These are phyloP conservation scores for Trichophyton simii DNA, from an alignment of 2,329 filamentous ascomycete species.

Conservation along the genomic window DNA sequence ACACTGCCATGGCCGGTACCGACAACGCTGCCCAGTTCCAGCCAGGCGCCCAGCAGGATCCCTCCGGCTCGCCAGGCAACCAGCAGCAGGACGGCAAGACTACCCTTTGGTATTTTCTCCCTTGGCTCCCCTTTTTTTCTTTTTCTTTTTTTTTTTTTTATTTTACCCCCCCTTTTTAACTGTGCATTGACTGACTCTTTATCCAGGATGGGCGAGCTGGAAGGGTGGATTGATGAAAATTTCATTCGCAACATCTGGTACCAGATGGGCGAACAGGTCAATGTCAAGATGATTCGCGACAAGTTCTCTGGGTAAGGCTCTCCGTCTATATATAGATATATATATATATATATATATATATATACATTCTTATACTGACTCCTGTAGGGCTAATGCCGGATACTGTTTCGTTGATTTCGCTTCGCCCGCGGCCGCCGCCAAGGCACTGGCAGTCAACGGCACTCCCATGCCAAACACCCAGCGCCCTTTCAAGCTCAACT, in stretches of 20 bases:
- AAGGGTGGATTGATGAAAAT: conserved; percentile 98
- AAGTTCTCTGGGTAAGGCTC: conserved; percentile 78
- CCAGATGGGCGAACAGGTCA: conserved; percentile 83
- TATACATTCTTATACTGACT: conserved; percentile 14
- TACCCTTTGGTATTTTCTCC: conserved; percentile 39
- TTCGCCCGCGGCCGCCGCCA: conserved; percentile 69
- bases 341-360: background rate
- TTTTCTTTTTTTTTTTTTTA: no score
- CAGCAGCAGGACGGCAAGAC: conserved; percentile 45
- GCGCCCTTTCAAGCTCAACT: conserved; percentile 97
- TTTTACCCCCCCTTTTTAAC: no score
- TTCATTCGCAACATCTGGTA: conserved; percentile 95
- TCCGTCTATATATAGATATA: background rate
- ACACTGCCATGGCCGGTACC: conserved; percentile 42
- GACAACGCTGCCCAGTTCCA: conserved; percentile 43
- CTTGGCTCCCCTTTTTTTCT: background rate
- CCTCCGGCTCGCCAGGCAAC: conserved; percentile 31
- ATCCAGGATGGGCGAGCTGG: conserved; percentile 91
- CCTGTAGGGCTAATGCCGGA: conserved; percentile 67
- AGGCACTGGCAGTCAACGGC: conserved; percentile 83
- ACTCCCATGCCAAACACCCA: conserved; percentile 83
- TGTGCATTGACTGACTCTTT: background rate
- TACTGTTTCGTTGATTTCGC: conserved; percentile 97
- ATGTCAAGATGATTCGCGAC: conserved; percentile 99
- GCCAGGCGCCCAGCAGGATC: conserved; percentile 35